These are phyloP conservation scores for Malus orientalis DNA, from an alignment of 306 rosid species.

Conservation along the genomic window DNA sequence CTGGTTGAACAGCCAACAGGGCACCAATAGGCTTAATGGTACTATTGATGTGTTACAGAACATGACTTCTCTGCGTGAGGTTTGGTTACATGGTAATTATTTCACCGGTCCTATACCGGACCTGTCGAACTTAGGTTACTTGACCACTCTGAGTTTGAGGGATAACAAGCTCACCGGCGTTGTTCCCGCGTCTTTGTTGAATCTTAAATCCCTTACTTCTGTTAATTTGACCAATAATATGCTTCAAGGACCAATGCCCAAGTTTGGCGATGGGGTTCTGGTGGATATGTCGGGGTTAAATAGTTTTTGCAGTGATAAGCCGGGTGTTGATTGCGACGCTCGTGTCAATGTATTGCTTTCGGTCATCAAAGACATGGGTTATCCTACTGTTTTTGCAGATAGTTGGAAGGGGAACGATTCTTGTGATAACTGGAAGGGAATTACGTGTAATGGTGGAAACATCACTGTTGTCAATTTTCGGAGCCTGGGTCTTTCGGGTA, in stretches of 20 bases:
- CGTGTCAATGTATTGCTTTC: slow-evolving; percentile 42
- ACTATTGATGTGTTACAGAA: slow-evolving; percentile 42
- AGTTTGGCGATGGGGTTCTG: slow-evolving; percentile 22
- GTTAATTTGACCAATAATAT: slow-evolving; percentile 63
- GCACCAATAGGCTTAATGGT: slow-evolving; percentile 53
- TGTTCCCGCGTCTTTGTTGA: slow-evolving; percentile 52
- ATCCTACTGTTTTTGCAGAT: slow-evolving; percentile 51
- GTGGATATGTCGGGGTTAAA: slow-evolving; percentile 37
- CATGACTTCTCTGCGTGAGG: slow-evolving; percentile 40
- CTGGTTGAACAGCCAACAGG: slow-evolving; percentile 51
- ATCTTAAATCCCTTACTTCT: slow-evolving; percentile 19
- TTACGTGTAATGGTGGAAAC: slow-evolving; percentile 30
- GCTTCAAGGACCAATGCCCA: slow-evolving; percentile 72
- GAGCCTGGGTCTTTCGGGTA: slow-evolving; percentile 49
- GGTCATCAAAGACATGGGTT: slow-evolving; percentile 36
- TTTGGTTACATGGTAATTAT: slow-evolving; percentile 53
- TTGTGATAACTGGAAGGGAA: slow-evolving; percentile 50
- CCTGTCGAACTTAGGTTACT: slow-evolving; percentile 20
- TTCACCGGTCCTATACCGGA: slow-evolving; percentile 84
- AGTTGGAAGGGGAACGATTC: slow-evolving; percentile 73
- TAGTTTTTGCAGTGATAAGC: slow-evolving; percentile 34
- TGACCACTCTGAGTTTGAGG: slow-evolving; percentile 38
- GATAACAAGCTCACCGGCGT: slow-evolving; percentile 68
- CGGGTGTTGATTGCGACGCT: slow-evolving; percentile 42
- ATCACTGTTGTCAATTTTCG: slow-evolving; percentile 47